phyloP scores from a whole-genome alignment of 331 rosid genomes.

The Stylosanthes scabra region DNA sequence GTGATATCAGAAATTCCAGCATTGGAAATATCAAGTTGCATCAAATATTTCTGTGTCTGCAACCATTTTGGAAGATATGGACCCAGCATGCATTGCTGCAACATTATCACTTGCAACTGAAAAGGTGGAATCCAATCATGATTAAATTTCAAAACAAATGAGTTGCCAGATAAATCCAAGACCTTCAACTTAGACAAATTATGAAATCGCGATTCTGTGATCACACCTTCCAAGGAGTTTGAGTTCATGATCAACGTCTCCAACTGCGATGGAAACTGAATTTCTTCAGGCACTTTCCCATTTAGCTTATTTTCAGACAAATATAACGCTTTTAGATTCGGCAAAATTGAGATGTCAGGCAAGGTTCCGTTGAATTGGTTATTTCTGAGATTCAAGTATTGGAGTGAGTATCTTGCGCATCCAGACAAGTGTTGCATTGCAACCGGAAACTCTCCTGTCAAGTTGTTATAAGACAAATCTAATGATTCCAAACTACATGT shows the following conservation, averaged over 20 bases:
- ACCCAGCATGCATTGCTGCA: slow-evolving; percentile 50
- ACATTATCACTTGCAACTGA: slow-evolving; percentile 1
- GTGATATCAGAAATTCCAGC: slow-evolving; percentile 31
- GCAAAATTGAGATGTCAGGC: neutral
- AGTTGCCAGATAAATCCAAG: slow-evolving; percentile 31
- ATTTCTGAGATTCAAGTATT: accelerated
- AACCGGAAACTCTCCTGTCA: neutral
- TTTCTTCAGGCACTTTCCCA: slow-evolving; percentile 2
- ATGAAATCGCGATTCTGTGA: slow-evolving; percentile 43
- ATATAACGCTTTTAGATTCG: too few relatives aligned
- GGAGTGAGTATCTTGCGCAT: neutral
- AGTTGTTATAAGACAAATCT: neutral
- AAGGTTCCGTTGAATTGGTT: slow-evolving; percentile 21
- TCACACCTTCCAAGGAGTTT: slow-evolving; percentile 44
- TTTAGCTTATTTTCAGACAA: neutral
- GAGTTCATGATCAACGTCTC: neutral
- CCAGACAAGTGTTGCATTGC: slow-evolving; percentile 2
- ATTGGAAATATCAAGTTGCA: slow-evolving; percentile 9
- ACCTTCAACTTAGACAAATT: slow-evolving; percentile 37
- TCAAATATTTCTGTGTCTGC: slow-evolving; percentile 33
- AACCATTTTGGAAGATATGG: slow-evolving; percentile 56
- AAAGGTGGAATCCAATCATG: slow-evolving; percentile 51
- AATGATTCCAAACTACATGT: neutral
- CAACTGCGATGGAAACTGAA: slow-evolving; percentile 34
- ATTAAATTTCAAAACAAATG: slow-evolving; percentile 35